Base-by-base conservation (phyloP, 306 rosid genomes). In the Urtica urens region DNA sequence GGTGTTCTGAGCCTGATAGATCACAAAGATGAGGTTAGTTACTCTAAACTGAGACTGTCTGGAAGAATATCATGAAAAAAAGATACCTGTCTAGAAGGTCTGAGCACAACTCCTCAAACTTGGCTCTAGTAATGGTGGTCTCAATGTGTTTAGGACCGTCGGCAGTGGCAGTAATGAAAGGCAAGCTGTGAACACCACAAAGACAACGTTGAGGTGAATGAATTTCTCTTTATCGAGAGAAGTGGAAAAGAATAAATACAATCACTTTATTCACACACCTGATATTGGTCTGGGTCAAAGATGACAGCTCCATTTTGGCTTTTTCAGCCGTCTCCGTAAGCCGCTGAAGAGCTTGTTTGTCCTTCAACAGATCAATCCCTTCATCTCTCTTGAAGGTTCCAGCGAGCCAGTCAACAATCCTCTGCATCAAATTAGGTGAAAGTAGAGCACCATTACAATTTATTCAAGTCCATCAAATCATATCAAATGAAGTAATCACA, bases 111-210 rank as follows among this genome's bases (percentile, higher is more conserved):
- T 88, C 97, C 70, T 88, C 97, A 23, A 88, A 88, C 61, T 88
- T 88, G 22, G 77, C 97, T 62, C 97, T 81, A 1, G 97, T 74
- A 30, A 88, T 46, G 53, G 97, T 83, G 35, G 95, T 84, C 74
- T 88, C 97, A 45, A 88, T 88, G 68, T 88, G 97, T 69, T 88
- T 88, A 31, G 97, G 97, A 25, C 97, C 97, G 48, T 88, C 97
- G 3, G 86, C 80, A 19, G 95, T 81, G 7, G 95, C 97, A 63
- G 97, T 88, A 59, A 88, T 88, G 77, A 88, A 88, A 2, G 97
- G 97, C 65, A 88, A 66, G 52, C 97, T 88, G 80, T 40, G 71
- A 28, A 35, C 51, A 52, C 13, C 38, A 6, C 12, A 15, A 17
- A 23, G 7, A 43, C 6, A 34, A 24, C 7, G n/a, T 14, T 37